These are phyloP conservation scores for Xylaria venustula DNA, from an alignment of 495 filamentous ascomycete genomes.

Conservation along the genomic window DNA sequence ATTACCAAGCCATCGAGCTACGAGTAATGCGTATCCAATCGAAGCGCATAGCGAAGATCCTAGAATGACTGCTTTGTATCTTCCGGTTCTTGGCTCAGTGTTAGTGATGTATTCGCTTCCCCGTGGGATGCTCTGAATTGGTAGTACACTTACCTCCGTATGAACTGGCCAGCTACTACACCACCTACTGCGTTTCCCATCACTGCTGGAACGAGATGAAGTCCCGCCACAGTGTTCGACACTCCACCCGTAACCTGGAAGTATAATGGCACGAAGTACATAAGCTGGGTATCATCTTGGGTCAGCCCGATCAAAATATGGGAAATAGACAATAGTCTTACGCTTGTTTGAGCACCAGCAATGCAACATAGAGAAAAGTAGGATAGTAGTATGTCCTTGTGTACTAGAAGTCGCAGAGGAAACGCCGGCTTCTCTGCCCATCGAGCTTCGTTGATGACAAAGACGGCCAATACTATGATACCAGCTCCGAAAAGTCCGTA, in stretches of 20 bases:
- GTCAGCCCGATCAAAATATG: not conserved
- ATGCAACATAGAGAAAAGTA: conserved; percentile 57
- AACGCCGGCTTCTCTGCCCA: conserved; percentile 61
- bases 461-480: conserved; percentile 36
- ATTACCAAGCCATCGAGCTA: conserved; percentile 61
- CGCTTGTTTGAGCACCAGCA: conserved; percentile 48
- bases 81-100: conserved; percentile 45
- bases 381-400: conserved; percentile 52
- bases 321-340: not conserved
- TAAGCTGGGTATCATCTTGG: conserved; percentile 35
- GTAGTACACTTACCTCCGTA: conserved; percentile 37
- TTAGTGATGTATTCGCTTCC: not conserved
- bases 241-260: conserved; percentile 61
- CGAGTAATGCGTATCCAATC: conserved; percentile 53
- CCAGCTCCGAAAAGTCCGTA: conserved; percentile 31
- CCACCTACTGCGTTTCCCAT: conserved; percentile 65
- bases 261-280: conserved; percentile 65
- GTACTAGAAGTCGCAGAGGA: conserved; percentile 54
- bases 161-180: conserved; percentile 56
- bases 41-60: conserved; percentile 50
- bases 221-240: conserved; percentile 57
- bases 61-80: conserved; percentile 56
- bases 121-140: not conserved
- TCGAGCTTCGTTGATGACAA: conserved; percentile 54
- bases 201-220: conserved; percentile 63